Evolutionary conservation across 2,329 filamentous ascomycete genomes (phyloP), one percentile per base, ranked within the genome.

Genomic region (Lachnellula hyalina): DNA sequence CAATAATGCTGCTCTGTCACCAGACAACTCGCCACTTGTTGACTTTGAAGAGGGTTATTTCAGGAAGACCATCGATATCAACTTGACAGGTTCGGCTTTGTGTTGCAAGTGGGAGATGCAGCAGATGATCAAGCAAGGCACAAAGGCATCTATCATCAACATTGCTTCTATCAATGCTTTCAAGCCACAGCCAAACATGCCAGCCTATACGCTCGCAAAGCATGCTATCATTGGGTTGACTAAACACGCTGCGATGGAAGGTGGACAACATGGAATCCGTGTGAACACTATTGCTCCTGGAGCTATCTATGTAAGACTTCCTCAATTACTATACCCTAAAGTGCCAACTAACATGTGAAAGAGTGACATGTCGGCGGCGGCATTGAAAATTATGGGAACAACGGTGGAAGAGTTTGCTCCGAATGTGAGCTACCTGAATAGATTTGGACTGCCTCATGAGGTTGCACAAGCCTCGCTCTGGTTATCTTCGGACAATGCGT

Each of bases 151-250:
- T 0, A 70, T 72, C 7, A 65, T 72, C 23, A 71, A 71, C 45
- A 73, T 79, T 28, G 72, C 77, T 25, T 80, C 76, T 49, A 77
- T 77, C 36, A 74, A 77, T 34, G 79, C 78, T 2, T 61, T 75
- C n/a, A 70, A 72, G 56, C 5, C 48, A 9, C 42, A 50, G 17
- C 60, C 5, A 64, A 66, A 32, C 62, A 63, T 42, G 56, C 36
- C 69, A 17, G 14, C 66, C 60, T 0, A 72, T 44, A 63, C 61
- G 9, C 69, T 68, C 1, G 67, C 65, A 3, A 77, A 77, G 58
- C 75, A 73, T 56, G 75, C 67, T 2, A 58, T 77, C 4, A 64
- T 76, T 5, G 75, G 73, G 1, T 65, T 77, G 50, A 75, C 74
- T 12, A 74, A 75, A 42, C 61, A 65, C 42, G 71, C 69, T 3